Conservation (phyloP, 768 basidiomycete genomes). For the Cystofilobasidium ferigula region DNA sequence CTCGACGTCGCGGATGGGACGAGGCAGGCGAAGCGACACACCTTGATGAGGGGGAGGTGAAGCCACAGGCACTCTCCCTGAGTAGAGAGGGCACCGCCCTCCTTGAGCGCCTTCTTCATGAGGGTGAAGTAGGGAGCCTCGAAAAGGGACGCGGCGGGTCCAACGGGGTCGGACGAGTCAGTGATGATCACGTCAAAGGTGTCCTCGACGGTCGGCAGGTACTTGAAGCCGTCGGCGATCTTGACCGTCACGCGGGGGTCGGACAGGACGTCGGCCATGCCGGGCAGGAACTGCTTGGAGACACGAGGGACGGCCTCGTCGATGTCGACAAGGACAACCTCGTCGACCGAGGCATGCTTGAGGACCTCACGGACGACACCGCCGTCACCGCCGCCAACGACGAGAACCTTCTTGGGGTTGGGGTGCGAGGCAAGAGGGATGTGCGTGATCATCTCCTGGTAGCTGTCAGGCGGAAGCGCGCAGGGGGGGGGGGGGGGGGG, state of each 20-base stretch:
- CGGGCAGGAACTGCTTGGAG: constrained; percentile 81
- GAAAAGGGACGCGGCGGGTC: constrained; percentile 87
- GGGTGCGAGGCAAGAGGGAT: constrained; percentile 93
- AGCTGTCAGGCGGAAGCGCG: constrained; percentile 45
- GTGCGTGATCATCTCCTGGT: constrained; percentile 99
- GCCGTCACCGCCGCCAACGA: constrained; percentile 96
- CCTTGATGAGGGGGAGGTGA: constrained; percentile 71
- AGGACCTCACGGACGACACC: constrained; percentile 95
- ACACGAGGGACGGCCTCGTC: constrained; percentile 97
- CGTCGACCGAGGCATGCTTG: constrained; percentile 79
- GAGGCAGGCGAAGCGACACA: not conserved
- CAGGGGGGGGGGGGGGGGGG: not conserved
- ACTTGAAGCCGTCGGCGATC: constrained; percentile 95
- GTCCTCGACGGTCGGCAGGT: constrained; percentile 72
- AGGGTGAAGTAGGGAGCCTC: constrained; percentile 95
- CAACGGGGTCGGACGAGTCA: constrained; percentile 95
- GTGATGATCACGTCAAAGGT: constrained; percentile 97
- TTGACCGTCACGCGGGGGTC: constrained; percentile 70
- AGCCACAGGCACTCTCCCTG: constrained; percentile 95
- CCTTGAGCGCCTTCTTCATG: constrained; percentile 74
- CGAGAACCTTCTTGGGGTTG: constrained; percentile 87
- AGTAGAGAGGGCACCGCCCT: constrained; percentile 85
- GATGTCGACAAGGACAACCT: constrained; percentile 93
- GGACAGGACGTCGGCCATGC: constrained; percentile 75
- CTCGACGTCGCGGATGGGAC: too few relatives aligned